Base-by-base conservation (phyloP, 1,284 basidiomycete genomes). In the Ceratorhiza oryzae-sativae region DNA sequence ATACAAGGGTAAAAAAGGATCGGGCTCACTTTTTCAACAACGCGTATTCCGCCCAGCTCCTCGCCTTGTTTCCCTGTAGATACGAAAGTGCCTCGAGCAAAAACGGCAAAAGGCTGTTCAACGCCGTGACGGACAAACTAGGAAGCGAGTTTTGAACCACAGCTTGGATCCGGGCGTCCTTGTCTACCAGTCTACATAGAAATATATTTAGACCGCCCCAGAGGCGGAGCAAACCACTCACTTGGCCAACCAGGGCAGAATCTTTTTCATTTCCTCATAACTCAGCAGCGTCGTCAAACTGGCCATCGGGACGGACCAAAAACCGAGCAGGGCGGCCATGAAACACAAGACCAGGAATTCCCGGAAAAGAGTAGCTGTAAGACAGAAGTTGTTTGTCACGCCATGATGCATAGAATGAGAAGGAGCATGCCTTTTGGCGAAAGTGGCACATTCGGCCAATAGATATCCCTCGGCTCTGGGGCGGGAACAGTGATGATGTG, bases 101-200 rank as follows among this genome's bases (percentile, higher is more conserved):
- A 80, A 97, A 94, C 0, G 97, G 97, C 10, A 98, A 79, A 27
- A 93, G 76, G 0, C 94, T 94, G 81, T 98, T 99, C 79, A 99
- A 86, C 0, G 86, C 86, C 75, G 96, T 94, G 83, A 99, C 87
- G 1, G 92, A 95, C 72, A 97, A 83, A 15, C 92, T 92, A 0
- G 97, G 97, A 71, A 98, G 82, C 0, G 95, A 94, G 76, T 95
- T 98, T 81, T 96, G 93, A 20, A 98, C 92, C 56, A 99, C 86
- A 0, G 94, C 95, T 20, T 90, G 85, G 41, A 98, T 81, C 72
- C 90, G 87, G 30, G 89, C 88, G 75, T 93, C 94, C 71, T 85
- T 85, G 73, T 96, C 90, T 74, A 99, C 92, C 15, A 95, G 77
- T 23, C 82, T 67, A 67, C 23, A 1, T 45, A 42, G 10, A 73